Conservation (phyloP, 176 grass and related monocot species). For the Oryza australiensis region DNA sequence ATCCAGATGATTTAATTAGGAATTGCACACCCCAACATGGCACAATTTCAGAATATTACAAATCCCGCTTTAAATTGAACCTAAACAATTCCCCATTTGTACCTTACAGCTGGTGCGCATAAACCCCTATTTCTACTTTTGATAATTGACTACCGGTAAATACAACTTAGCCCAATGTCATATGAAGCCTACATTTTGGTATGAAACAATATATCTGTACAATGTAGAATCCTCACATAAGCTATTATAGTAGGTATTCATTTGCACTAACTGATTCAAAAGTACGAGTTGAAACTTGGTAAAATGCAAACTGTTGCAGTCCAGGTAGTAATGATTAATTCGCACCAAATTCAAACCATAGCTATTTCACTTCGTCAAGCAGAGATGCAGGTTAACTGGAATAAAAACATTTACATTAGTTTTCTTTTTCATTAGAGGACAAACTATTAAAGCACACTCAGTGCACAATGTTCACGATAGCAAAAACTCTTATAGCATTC, state of each 20-base stretch:
- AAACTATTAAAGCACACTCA: neutral
- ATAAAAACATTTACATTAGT: neutral
- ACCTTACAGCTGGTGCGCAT: conserved; percentile 4
- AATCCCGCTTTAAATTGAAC: conserved; percentile 2
- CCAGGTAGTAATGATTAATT: neutral
- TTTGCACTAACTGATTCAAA: neutral
- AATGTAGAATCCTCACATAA: neutral
- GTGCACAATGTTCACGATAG: neutral
- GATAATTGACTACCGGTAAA: neutral
- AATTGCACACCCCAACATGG: neutral
- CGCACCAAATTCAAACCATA: neutral
- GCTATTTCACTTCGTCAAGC: neutral
- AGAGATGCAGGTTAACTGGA: neutral
- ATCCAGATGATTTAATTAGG: conserved; percentile 3
- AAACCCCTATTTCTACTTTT: neutral
- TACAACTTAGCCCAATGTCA: neutral
- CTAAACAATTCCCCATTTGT: neutral
- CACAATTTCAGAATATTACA: conserved; percentile 5
- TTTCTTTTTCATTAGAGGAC: neutral
- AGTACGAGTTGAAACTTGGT: neutral
- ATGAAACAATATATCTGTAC: neutral
- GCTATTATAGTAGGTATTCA: neutral
- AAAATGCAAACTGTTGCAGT: conserved; percentile 1
- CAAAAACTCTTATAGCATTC: conserved; percentile 11
- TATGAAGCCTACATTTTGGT: neutral